Conservation (phyloP, 495 filamentous ascomycete species). For the Oidiodendron maius region DNA sequence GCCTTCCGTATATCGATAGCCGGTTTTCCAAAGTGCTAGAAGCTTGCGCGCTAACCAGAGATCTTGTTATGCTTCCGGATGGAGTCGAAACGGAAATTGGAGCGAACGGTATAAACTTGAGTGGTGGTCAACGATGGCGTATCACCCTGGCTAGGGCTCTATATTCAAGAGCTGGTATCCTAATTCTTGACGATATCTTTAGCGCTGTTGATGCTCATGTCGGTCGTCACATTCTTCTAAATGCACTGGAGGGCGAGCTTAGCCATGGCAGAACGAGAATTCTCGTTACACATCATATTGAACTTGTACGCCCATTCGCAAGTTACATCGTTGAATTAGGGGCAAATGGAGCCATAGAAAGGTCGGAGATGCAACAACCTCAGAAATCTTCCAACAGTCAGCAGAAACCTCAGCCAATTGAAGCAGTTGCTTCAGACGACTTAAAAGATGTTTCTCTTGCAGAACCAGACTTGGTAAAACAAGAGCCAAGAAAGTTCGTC, state of each 20-base stretch:
- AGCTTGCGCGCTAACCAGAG: constrained; percentile 26
- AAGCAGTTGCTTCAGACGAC: neutral
- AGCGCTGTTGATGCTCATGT: neutral
- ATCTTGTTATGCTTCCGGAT: constrained; percentile 36
- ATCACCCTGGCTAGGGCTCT: constrained; percentile 51
- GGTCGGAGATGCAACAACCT: neutral
- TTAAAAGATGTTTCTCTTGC: neutral
- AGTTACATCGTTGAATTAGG: neutral
- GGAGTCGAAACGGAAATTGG: constrained; percentile 47
- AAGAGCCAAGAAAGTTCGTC: constrained; percentile 53
- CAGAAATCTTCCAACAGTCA: no score
- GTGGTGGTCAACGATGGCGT: constrained; percentile 53
- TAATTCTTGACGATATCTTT: neutral
- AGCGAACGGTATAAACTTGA: constrained; percentile 48
- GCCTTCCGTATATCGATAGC: constrained; percentile 39
- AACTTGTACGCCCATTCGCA: neutral
- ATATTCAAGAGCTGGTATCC: constrained; percentile 36
- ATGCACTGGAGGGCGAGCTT: constrained; percentile 60
- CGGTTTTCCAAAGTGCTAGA: constrained; percentile 15
- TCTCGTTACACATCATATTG: constrained; percentile 1
- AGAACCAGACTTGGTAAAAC: neutral
- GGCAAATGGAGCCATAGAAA: neutral
- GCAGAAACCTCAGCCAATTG: neutral
- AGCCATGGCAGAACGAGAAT: constrained; percentile 45
- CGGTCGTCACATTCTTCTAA: constrained; percentile 47